These are phyloP conservation scores for Hericium erinaceus DNA, from an alignment of 768 basidiomycete genomes.

Conservation along the genomic window DNA sequence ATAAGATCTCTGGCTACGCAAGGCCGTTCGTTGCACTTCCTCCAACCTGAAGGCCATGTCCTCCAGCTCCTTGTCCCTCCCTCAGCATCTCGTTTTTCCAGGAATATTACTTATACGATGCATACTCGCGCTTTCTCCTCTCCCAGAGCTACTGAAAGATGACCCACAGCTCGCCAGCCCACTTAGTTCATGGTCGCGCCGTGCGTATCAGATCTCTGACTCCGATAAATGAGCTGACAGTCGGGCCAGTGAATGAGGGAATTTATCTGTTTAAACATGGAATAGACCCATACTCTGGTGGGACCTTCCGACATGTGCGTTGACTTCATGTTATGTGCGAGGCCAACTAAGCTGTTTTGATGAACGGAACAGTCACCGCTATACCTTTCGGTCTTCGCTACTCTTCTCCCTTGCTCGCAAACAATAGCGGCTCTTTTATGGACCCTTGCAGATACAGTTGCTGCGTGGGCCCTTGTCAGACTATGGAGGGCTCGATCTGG, in stretches of 20 bases:
- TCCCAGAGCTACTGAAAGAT: conserved; percentile 45
- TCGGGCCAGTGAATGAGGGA: conserved; percentile 72
- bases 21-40: too few relatives aligned
- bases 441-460: conserved; percentile 57
- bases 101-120: conserved; percentile 33
- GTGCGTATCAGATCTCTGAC: conserved; percentile 35
- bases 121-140: conserved; percentile 39
- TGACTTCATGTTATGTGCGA: neutral
- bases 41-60: too few relatives aligned
- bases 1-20: too few relatives aligned
- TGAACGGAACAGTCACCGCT: conserved; percentile 56
- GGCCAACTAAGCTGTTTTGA: conserved; percentile 5
- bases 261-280: conserved; percentile 69
- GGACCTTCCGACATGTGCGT: conserved; percentile 77
- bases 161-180: conserved; percentile 78
- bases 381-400: conserved; percentile 68
- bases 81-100: conserved; percentile 19
- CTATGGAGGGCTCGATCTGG: conserved; percentile 58
- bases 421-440: conserved; percentile 49
- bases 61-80: neutral
- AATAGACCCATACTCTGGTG: conserved; percentile 84
- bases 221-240: conserved; percentile 12
- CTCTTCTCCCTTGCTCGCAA: conserved; percentile 48
- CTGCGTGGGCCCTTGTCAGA: conserved; percentile 56
- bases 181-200: conserved; percentile 65